phyloP scores from a whole-genome alignment of 2,329 filamentous ascomycete species.

The Verruconis gallopava region DNA sequence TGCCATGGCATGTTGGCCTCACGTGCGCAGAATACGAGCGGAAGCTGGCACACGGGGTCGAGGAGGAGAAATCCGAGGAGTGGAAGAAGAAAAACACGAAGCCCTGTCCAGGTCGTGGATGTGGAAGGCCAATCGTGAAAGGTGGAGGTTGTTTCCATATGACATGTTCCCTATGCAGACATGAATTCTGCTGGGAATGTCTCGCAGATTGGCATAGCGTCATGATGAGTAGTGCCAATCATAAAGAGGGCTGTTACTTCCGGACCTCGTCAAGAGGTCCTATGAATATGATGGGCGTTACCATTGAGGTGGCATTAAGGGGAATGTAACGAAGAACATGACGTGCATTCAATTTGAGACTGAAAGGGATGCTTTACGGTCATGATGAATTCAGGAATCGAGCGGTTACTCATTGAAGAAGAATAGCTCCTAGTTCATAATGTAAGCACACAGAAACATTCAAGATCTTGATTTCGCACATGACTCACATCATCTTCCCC shows the following conservation, averaged over 20 bases:
- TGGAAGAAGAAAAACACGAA: not conserved
- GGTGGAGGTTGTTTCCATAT: not conserved
- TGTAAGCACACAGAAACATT: too few species aligned
- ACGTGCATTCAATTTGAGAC: too few species aligned
- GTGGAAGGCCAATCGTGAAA: not conserved
- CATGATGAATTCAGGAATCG: too few species aligned
- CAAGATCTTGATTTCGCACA: too few species aligned
- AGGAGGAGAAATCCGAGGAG: not conserved
- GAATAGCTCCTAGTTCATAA: too few species aligned
- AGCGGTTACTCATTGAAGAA: not conserved
- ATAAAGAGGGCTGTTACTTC: not conserved
- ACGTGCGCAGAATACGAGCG: constrained; percentile 1
- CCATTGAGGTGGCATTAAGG: not conserved
- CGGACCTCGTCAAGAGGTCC: not conserved
- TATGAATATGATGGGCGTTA: not conserved
- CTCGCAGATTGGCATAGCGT: not conserved
- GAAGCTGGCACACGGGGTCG: not conserved
- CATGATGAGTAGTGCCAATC: not conserved
- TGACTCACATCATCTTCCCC: constrained; percentile 5
- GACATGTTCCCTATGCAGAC: not conserved
- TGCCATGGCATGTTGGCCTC: not conserved
- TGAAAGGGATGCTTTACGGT: too few species aligned
- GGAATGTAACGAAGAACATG: not conserved
- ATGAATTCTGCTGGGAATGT: constrained; percentile 1
- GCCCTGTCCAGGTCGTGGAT: not conserved